Percentiles rank a stretch among this genome's conserved stretches.
These are phyloP conservation scores for Penicillium arizonense DNA, from an alignment of 495 filamentous ascomycete genomes.

Conservation along the genomic window DNA sequence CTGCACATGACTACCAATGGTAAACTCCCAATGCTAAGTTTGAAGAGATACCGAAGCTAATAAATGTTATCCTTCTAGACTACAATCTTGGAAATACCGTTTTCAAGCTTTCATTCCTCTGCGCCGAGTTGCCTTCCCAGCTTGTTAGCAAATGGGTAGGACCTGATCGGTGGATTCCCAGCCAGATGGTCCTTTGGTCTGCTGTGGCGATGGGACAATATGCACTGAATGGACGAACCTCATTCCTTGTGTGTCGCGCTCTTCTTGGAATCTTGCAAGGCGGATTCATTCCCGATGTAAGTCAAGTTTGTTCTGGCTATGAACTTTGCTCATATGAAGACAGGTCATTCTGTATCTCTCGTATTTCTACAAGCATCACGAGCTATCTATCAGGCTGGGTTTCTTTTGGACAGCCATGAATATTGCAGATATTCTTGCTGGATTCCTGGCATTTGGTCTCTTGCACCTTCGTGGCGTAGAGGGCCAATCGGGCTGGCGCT, in stretches of 20 bases:
- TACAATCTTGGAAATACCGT: slow-evolving; percentile 31
- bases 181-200: slow-evolving; percentile 70
- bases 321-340: background rate
- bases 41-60: background rate
- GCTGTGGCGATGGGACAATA: slow-evolving; percentile 62
- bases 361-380: slow-evolving; percentile 68
- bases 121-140: slow-evolving; percentile 63
- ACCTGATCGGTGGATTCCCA: slow-evolving; percentile 73
- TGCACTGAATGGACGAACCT: slow-evolving; percentile 52
- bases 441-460: slow-evolving; percentile 49
- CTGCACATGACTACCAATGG: slow-evolving; percentile 51
- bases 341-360: slow-evolving; percentile 59
- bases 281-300: slow-evolving; percentile 42
- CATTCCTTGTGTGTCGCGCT: slow-evolving; percentile 61
- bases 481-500: slow-evolving; percentile 29
- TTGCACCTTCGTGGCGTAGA: slow-evolving; percentile 39
- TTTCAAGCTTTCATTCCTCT: slow-evolving; percentile 23
- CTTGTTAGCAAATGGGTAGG: slow-evolving; percentile 64
- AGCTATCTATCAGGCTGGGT: slow-evolving; percentile 59
- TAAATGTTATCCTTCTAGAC: slow-evolving; percentile 9
- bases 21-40: slow-evolving; percentile 2
- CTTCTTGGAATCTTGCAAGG: slow-evolving; percentile 63
- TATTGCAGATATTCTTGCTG: slow-evolving; percentile 48
- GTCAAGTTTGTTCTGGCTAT: background rate
- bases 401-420: slow-evolving; percentile 61